Evolutionary conservation across 257 asterid species (phyloP).

Genomic region (Scutellaria galericulata): DNA sequence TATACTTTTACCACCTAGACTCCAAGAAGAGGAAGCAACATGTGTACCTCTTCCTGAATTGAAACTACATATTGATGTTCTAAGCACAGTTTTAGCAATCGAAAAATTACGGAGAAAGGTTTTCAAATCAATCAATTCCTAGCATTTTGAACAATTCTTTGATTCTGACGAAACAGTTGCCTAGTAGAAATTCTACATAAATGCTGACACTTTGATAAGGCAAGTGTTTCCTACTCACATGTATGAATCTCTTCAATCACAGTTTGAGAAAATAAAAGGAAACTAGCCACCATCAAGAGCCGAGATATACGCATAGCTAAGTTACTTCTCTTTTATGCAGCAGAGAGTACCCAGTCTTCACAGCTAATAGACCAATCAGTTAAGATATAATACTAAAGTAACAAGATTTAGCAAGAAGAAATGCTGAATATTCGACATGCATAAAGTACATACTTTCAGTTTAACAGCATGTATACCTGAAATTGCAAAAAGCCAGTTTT

Average conservation of each 20-base stretch:
- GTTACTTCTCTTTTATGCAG: not conserved
- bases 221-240: not conserved
- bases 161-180: too few relatives aligned
- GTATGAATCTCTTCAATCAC: conserved; percentile 3
- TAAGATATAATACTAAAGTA: not conserved
- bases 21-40: too few relatives aligned
- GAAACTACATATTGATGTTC: too few relatives aligned
- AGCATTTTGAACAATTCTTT: too few relatives aligned
- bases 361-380: not conserved
- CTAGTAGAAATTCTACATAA: too few relatives aligned
- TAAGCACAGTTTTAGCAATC: too few relatives aligned
- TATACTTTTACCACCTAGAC: too few relatives aligned
- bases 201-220: not conserved
- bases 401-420: conserved; percentile 1
- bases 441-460: not conserved
- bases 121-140: too few relatives aligned
- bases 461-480: conserved; percentile 51
- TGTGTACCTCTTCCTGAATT: too few relatives aligned
- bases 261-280: conserved; percentile 4
- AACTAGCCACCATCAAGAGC: not conserved
- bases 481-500: conserved; percentile 57
- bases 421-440: not conserved
- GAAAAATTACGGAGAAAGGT: too few relatives aligned
- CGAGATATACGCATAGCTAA: not conserved
- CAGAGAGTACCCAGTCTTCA: not conserved